phyloP scores from a whole-genome alignment of 768 basidiomycete species.

The Tylopilus felleus region DNA sequence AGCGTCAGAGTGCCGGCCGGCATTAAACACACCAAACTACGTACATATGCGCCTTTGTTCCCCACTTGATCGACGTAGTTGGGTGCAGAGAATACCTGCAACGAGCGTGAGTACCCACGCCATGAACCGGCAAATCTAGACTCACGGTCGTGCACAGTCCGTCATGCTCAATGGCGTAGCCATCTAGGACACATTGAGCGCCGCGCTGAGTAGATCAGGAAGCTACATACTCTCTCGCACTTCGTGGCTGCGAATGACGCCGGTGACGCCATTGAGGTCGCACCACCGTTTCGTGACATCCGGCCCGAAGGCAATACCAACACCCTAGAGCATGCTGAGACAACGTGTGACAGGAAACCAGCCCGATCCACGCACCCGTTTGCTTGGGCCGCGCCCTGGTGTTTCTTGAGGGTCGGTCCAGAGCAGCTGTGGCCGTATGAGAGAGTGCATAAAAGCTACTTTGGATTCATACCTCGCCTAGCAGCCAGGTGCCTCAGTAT shows the following conservation, averaged over 20 bases:
- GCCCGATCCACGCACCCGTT: constrained; percentile 61
- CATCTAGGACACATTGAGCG: constrained; percentile 46
- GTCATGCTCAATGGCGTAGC: constrained; percentile 92
- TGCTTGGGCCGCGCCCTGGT: constrained; percentile 91
- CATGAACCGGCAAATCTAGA: neutral
- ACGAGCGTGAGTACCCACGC: constrained; percentile 11
- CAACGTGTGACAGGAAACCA: constrained; percentile 4
- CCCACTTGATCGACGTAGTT: constrained; percentile 92
- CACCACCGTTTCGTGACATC: constrained; percentile 93
- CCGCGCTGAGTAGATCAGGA: neutral
- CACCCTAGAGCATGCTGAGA: constrained; percentile 55
- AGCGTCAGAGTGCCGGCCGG: constrained; percentile 5
- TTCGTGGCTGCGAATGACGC: constrained; percentile 93
- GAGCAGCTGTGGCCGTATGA: constrained; percentile 52
- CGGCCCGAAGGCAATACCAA: constrained; percentile 94
- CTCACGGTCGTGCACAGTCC: constrained; percentile 90
- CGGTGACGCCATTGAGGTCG: constrained; percentile 77
- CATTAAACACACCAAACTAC: constrained; percentile 26
- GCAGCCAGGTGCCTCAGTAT: constrained; percentile 8
- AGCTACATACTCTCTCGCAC: constrained; percentile 74
- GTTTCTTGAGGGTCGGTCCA: constrained; percentile 96
- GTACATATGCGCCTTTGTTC: constrained; percentile 89
- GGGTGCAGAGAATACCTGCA: constrained; percentile 87
- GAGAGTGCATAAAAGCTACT: neutral
- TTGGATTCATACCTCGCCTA: constrained; percentile 57